phyloP scores from a whole-genome alignment of 495 filamentous ascomycete genomes.

The Hypoxylon intermedium region DNA sequence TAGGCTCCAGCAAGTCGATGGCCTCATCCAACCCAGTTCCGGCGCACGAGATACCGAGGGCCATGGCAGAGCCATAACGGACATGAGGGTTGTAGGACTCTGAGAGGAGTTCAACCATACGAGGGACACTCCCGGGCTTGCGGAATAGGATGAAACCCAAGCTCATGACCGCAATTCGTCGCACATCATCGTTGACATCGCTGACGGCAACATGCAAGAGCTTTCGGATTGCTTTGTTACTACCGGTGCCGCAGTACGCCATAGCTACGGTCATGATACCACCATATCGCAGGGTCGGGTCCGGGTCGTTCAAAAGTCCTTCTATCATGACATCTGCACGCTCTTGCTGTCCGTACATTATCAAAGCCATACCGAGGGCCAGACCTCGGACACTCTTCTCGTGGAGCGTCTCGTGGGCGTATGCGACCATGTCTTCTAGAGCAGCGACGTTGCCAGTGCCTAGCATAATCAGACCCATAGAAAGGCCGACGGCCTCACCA shows the following conservation, averaged over 20 bases:
- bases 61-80: slow-evolving; percentile 97
- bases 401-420: slow-evolving; percentile 96
- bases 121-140: slow-evolving; percentile 94
- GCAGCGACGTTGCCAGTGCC: slow-evolving; percentile 92
- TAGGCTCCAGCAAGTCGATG: slow-evolving; percentile 94
- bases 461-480: slow-evolving; percentile 97
- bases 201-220: slow-evolving; percentile 97
- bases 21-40: slow-evolving; percentile 97
- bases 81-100: slow-evolving; percentile 99
- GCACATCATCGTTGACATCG: slow-evolving; percentile 98
- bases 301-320: slow-evolving; percentile 89
- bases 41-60: slow-evolving; percentile 95
- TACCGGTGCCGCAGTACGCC: slow-evolving; percentile 95
- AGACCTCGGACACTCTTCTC: slow-evolving; percentile 98
- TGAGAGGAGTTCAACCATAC: slow-evolving; percentile 98
- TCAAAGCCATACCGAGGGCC: slow-evolving; percentile 94
- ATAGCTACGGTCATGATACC: slow-evolving; percentile 99
- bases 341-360: slow-evolving; percentile 97
- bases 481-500: slow-evolving; percentile 92
- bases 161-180: slow-evolving; percentile 96
- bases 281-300: slow-evolving; percentile 92
- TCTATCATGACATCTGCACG: slow-evolving; percentile 93
- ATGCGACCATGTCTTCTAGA: slow-evolving; percentile 93
- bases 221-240: slow-evolving; percentile 98
- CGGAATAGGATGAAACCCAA: slow-evolving; percentile 98